A percentile compares a stretch with the other conserved stretches of the same genome.
phyloP scores from a whole-genome alignment of 2,329 filamentous ascomycete genomes.

The Penicillium sp. region DNA sequence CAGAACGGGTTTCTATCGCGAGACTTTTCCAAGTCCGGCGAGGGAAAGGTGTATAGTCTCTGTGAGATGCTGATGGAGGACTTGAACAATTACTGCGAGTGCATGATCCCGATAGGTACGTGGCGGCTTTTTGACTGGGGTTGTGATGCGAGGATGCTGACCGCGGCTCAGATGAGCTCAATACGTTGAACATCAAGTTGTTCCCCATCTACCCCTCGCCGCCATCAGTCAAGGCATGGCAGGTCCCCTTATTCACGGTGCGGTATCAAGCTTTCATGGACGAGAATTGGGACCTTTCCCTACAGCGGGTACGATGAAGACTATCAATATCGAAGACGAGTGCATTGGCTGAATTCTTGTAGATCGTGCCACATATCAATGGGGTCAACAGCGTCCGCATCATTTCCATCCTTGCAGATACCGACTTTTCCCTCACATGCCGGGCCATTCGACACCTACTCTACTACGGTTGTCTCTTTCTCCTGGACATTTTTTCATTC shows the following conservation, averaged over 20 bases:
- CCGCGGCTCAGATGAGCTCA: slow-evolving; percentile 70
- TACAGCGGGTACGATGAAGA: slow-evolving; percentile 47
- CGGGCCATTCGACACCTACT: slow-evolving; percentile 85
- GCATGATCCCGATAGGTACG: slow-evolving; percentile 93
- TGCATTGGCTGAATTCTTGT: slow-evolving; percentile 1
- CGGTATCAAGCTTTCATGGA: slow-evolving; percentile 55
- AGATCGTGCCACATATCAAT: slow-evolving; percentile 84
- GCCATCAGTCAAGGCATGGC: slow-evolving; percentile 78
- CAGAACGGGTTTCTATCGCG: slow-evolving; percentile 75
- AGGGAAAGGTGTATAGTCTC: slow-evolving; percentile 62
- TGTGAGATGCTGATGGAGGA: slow-evolving; percentile 91
- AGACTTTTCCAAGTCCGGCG: slow-evolving; percentile 47
- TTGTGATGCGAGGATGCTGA: slow-evolving; percentile 11
- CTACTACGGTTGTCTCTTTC: slow-evolving; percentile 86
- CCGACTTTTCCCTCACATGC: slow-evolving; percentile 82
- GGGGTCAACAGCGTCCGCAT: slow-evolving; percentile 86
- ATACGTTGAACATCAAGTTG: slow-evolving; percentile 94
- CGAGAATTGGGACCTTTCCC: slow-evolving; percentile 57
- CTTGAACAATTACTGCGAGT: slow-evolving; percentile 94
- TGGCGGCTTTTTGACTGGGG: slow-evolving; percentile 18
- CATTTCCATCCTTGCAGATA: slow-evolving; percentile 81
- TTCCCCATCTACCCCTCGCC: slow-evolving; percentile 81
- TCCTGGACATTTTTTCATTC: slow-evolving; percentile 96
- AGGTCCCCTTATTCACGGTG: slow-evolving; percentile 78
- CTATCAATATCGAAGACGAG: background rate